phyloP scores from a whole-genome alignment of 164 flowering plant genomes.

The Vitis rotundifolia region DNA sequence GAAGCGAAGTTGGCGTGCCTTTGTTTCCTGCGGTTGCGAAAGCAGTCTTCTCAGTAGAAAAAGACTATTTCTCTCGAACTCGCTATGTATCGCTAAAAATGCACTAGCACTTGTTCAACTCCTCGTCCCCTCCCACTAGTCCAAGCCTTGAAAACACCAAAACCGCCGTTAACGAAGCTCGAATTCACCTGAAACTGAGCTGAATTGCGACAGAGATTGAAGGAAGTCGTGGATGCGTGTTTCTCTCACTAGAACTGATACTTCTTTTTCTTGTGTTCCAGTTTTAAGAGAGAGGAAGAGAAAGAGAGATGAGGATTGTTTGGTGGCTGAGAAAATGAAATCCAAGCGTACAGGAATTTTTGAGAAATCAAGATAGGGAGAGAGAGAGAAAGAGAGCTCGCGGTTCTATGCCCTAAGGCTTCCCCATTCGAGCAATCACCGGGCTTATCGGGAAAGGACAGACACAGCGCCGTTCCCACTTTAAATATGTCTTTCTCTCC shows the following conservation, averaged over 20 bases:
- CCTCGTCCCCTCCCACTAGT: too few relatives aligned
- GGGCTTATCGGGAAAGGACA: conserved; percentile 65
- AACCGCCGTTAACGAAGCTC: too few relatives aligned
- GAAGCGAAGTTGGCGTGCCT: too few relatives aligned
- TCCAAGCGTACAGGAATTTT: conserved; percentile 12
- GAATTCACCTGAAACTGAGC: too few relatives aligned
- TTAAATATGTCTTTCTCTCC: conserved; percentile 12
- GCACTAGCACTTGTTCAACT: too few relatives aligned
- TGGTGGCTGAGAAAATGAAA: conserved; percentile 6
- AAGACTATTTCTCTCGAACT: too few relatives aligned
- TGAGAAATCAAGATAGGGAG: background rate
- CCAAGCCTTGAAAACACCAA: too few relatives aligned
- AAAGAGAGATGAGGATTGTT: background rate
- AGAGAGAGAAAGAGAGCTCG: conserved; percentile 15
- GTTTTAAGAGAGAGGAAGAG: background rate
- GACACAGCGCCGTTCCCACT: conserved; percentile 49
- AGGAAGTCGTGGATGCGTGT: too few relatives aligned
- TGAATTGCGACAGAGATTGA: too few relatives aligned
- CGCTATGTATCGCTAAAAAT: too few relatives aligned
- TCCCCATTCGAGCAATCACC: conserved; percentile 45
- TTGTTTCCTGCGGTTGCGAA: too few relatives aligned
- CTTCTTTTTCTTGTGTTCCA: background rate
- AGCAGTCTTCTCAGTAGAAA: too few relatives aligned
- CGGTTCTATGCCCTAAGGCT: conserved; percentile 28
- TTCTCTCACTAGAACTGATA: background rate